These are phyloP conservation scores for Triticum turgidum DNA, from an alignment of 176 grass and related monocot species.

Conservation along the genomic window DNA sequence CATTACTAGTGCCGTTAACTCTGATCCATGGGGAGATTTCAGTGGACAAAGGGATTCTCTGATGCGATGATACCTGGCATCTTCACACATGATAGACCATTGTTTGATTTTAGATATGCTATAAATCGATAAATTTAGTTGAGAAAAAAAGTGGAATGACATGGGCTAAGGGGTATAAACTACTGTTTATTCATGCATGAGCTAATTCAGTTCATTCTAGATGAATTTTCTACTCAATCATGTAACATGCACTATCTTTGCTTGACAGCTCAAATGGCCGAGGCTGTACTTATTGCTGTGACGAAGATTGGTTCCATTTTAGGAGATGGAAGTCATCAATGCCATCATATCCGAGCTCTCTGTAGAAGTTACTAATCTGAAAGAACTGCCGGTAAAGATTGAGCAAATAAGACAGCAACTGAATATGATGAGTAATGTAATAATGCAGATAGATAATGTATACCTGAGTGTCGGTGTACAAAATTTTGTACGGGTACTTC, in stretches of 20 bases:
- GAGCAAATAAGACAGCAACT: conserved; percentile 3
- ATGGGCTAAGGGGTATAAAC: neutral
- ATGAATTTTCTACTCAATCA: neutral
- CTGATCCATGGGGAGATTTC: neutral
- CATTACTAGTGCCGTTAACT: neutral
- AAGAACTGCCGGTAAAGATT: neutral
- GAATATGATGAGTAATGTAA: neutral
- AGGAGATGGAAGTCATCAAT: neutral
- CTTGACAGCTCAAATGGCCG: conserved; percentile 28
- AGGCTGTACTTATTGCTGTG: conserved; percentile 28
- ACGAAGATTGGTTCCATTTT: neutral
- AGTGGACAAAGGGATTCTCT: neutral
- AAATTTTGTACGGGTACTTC: too few species aligned
- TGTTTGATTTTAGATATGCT: neutral
- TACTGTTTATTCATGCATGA: neutral
- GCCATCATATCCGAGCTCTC: conserved; percentile 1
- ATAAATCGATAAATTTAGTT: neutral
- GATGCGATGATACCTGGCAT: neutral
- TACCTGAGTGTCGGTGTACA: neutral
- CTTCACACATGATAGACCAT: neutral
- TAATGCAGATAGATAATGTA: conserved; percentile 14
- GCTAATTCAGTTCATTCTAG: neutral
- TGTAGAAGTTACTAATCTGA: conserved; percentile 23
- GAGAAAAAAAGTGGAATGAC: neutral
- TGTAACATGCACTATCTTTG: neutral